These are phyloP conservation scores for Thielaviopsis punctulata DNA, from an alignment of 2,329 filamentous ascomycete genomes.

Conservation along the genomic window DNA sequence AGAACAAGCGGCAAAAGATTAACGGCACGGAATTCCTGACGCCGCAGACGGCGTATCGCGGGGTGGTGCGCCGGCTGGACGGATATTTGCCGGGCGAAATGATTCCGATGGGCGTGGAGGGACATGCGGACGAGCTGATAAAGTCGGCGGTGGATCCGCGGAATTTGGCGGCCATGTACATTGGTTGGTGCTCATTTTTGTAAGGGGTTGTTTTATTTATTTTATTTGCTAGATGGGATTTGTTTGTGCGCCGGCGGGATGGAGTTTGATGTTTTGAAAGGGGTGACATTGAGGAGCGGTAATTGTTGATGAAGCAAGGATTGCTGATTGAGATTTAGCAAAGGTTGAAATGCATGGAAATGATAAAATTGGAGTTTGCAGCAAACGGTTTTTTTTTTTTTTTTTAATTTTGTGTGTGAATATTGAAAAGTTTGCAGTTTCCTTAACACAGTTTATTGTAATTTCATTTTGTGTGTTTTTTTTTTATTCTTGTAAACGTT, in stretches of 20 bases:
- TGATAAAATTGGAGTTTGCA: background rate
- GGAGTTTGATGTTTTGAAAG: too few species aligned
- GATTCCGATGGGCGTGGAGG: slow-evolving; percentile 85
- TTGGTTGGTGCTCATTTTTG: slow-evolving; percentile 64
- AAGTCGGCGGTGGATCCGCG: slow-evolving; percentile 63
- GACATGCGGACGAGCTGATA: slow-evolving; percentile 92
- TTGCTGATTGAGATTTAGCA: background rate
- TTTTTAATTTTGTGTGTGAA: background rate
- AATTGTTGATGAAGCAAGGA: too few species aligned
- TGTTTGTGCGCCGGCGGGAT: too few species aligned
- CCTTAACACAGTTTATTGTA: too few species aligned
- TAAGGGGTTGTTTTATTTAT: slow-evolving; percentile 18
- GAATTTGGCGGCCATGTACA: slow-evolving; percentile 87
- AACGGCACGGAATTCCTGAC: slow-evolving; percentile 23
- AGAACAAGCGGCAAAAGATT: slow-evolving; percentile 32
- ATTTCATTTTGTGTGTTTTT: background rate
- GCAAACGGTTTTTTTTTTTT: background rate
- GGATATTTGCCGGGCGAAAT: slow-evolving; percentile 74
- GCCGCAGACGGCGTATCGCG: slow-evolving; percentile 66
- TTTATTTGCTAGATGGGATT: too few species aligned
- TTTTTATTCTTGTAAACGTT: background rate
- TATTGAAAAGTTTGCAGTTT: too few species aligned
- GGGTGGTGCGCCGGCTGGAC: slow-evolving; percentile 70
- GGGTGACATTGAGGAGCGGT: too few species aligned
- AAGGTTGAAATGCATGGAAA: background rate